Evolutionary conservation across 805 yeast genomes (phyloP).

Genomic region (Saccharomycopsis oosterbeekiorum): DNA sequence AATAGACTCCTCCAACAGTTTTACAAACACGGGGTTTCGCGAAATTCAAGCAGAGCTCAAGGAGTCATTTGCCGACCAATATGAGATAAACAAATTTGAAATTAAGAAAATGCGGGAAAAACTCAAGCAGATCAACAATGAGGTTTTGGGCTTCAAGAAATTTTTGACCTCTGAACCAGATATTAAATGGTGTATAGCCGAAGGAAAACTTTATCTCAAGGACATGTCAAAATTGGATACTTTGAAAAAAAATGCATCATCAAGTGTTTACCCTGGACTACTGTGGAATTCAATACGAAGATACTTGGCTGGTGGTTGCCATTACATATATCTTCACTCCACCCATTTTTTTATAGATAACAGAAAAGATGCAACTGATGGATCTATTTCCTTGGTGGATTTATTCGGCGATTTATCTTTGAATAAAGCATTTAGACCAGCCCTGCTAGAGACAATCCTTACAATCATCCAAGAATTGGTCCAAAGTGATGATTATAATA

Average conservation of each 20-base stretch:
- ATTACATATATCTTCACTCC: conserved; percentile 15
- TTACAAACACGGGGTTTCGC: conserved; percentile 17
- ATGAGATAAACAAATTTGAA: conserved; percentile 16
- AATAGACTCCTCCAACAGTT: conserved; percentile 13
- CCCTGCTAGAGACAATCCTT: background rate
- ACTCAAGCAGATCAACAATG: conserved; percentile 18
- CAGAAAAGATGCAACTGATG: background rate
- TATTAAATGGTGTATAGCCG: conserved; percentile 15
- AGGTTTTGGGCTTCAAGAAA: conserved; percentile 13
- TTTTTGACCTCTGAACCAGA: conserved; percentile 8
- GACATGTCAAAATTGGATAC: conserved; percentile 11
- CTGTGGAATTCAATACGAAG: conserved; percentile 17
- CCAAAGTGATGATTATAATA: background rate
- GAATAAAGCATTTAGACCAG: conserved; percentile 7
- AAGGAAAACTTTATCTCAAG: conserved; percentile 15
- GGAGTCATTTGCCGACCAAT: conserved; percentile 12
- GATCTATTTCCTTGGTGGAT: background rate
- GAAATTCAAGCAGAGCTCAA: conserved; percentile 15
- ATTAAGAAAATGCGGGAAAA: conserved; percentile 18
- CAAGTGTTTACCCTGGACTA: conserved; percentile 11
- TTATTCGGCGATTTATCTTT: conserved; percentile 1
- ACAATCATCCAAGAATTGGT: conserved; percentile 2
- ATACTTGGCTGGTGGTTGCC: conserved; percentile 16
- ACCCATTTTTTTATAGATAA: conserved; percentile 13
- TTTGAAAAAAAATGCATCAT: conserved; percentile 9